Evolutionary conservation across 148 eudicot species (phyloP), one percentile per base, ranked within the genome.

Genomic region (Linanthus parryae): DNA sequence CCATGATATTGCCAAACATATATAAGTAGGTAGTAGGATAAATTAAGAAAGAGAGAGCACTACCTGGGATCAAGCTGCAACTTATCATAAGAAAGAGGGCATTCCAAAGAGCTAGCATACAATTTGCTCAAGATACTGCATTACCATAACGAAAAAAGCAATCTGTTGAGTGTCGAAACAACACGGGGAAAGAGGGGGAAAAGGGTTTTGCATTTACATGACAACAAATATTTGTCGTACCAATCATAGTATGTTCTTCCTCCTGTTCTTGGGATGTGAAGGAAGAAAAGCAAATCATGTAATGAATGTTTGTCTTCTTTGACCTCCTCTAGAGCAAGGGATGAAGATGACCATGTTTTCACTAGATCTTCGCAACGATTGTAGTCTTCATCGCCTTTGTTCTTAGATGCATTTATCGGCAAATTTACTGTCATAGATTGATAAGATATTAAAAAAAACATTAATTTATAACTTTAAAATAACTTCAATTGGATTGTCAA

Each of bases 31-130:
- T n/a, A n/a, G n/a, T n/a, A n/a, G n/a, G 16, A 18, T 28, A 8
- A 28, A 57, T 24, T 21, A 60, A 2, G 8, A 29, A 15, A 51
- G 20, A 36, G 46, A n/a, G 28, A 15, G 25, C 28, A 33, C 51
- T 77, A 88, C 97, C 97, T 80, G 23, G 97, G 90, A 54, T 85
- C 69, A 58, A 84, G 71, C 48, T 90, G 82, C 39, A 85, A 44
- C 59, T 82, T 88, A 66, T 88, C 94, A 65, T 88, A 84, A 26
- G 94, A 84, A 26, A 84, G 97, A 13, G 97, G 97, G 29, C 97
- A 88, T 47, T 84, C 90, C 16, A 59, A 53, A 60, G 75, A 62
- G 63, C 71, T 66, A 36, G 84, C 48, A 69, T 82, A 88, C 59
- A 88, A 41, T 77, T 79, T 88, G 47, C 62, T 88, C 54, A 88